phyloP scores from a whole-genome alignment of 2,329 filamentous ascomycete genomes.

The Penicillium sp. region DNA sequence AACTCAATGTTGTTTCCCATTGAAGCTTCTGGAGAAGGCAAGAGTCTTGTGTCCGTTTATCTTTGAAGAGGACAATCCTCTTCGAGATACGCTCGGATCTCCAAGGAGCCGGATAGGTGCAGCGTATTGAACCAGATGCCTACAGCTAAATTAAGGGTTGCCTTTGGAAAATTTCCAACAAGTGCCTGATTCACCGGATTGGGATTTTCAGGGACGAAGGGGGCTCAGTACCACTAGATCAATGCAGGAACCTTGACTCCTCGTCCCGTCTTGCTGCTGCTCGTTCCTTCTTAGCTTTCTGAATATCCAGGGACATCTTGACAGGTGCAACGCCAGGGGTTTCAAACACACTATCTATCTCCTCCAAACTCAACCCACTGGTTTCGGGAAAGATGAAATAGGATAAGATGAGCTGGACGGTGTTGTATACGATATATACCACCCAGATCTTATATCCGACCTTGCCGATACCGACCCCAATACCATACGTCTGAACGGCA shows the following conservation, averaged over 20 bases:
- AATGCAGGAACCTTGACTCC: constrained; percentile 3
- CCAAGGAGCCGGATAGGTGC: constrained; percentile 7
- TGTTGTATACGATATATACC: constrained; percentile 52
- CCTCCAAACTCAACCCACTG: constrained; percentile 51
- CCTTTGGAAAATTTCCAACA: neutral
- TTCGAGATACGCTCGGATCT: constrained; percentile 2
- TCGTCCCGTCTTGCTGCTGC: constrained; percentile 20
- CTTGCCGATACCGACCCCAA: constrained; percentile 47
- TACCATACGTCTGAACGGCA: constrained; percentile 48
- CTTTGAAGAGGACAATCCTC: neutral
- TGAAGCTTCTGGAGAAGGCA: neutral
- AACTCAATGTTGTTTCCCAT: neutral
- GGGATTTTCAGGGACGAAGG: neutral
- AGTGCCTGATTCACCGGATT: neutral
- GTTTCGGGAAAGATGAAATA: constrained; percentile 57
- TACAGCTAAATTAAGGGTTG: neutral
- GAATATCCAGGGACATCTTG: constrained; percentile 45
- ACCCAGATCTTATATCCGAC: constrained; percentile 53
- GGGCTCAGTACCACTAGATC: neutral
- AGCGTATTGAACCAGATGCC: neutral
- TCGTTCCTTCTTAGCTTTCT: constrained; percentile 40
- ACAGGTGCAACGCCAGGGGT: constrained; percentile 44
- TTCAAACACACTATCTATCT: constrained; percentile 60
- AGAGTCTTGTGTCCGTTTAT: neutral
- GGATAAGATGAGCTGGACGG: constrained; percentile 45